Percentiles rank a stretch among this genome's conserved stretches.
phyloP scores from a whole-genome alignment of 2,329 filamentous ascomycete species.

The Xylariaceae sp. region DNA sequence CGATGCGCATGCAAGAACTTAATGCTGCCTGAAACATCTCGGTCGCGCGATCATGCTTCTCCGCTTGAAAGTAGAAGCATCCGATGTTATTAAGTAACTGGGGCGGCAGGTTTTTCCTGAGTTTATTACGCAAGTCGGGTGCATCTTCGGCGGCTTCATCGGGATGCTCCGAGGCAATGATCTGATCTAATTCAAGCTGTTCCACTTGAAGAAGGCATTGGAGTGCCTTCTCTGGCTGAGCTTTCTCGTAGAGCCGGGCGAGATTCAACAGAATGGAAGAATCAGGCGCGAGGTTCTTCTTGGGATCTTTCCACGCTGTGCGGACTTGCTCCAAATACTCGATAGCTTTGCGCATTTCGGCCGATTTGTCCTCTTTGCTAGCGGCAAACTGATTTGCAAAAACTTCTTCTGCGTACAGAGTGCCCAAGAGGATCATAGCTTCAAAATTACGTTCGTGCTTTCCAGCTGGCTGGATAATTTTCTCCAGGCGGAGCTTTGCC shows the following conservation, averaged over 20 bases:
- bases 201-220: slow-evolving; percentile 91
- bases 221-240: slow-evolving; percentile 82
- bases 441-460: slow-evolving; percentile 58
- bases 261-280: slow-evolving; percentile 86
- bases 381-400: slow-evolving; percentile 70
- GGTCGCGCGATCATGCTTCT: slow-evolving; percentile 73
- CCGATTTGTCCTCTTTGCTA: slow-evolving; percentile 78
- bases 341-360: slow-evolving; percentile 81
- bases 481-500: slow-evolving; percentile 89
- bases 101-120: slow-evolving; percentile 77
- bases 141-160: slow-evolving; percentile 53
- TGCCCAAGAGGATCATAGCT: slow-evolving; percentile 86
- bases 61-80: slow-evolving; percentile 86
- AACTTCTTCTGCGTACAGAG: slow-evolving; percentile 89
- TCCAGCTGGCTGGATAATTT: slow-evolving; percentile 82
- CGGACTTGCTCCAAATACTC: slow-evolving; percentile 78
- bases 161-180: slow-evolving; percentile 64
- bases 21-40: slow-evolving; percentile 90
- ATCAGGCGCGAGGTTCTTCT: slow-evolving; percentile 76
- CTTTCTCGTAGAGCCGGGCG: slow-evolving; percentile 80
- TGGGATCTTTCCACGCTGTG: slow-evolving; percentile 85
- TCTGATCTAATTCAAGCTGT: slow-evolving; percentile 76
- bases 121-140: slow-evolving; percentile 50
- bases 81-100: slow-evolving; percentile 96
- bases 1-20: slow-evolving; percentile 76